These are phyloP conservation scores for Colletotrichum sp. DNA, from an alignment of 2,329 filamentous ascomycete genomes.

Conservation along the genomic window DNA sequence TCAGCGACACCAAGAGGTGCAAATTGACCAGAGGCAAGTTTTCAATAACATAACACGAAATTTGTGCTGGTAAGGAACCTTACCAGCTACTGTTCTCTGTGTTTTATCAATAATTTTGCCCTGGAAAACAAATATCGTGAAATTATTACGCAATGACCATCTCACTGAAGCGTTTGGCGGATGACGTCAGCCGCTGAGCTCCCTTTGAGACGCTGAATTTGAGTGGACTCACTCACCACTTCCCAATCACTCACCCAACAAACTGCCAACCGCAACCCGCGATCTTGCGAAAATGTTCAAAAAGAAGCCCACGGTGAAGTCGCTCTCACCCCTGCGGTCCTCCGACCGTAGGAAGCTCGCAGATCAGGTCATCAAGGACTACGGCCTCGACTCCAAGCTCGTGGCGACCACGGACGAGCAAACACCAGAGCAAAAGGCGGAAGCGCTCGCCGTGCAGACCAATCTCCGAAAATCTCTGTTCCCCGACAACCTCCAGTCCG, in stretches of 20 bases:
- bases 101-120: neutral
- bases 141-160: neutral
- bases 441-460: neutral
- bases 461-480: slow-evolving; percentile 1
- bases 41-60: fast-evolving
- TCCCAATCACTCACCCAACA: neutral
- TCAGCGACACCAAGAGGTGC: neutral
- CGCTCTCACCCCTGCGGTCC: neutral
- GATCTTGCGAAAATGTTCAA: neutral
- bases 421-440: neutral
- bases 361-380: neutral
- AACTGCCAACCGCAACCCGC: neutral
- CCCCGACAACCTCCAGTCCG: neutral
- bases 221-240: neutral
- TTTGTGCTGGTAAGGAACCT: fast-evolving
- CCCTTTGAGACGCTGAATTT: neutral
- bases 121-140: neutral
- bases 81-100: neutral
- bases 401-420: neutral
- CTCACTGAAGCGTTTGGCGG: neutral
- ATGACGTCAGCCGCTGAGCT: neutral
- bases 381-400: neutral
- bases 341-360: neutral
- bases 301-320: neutral
- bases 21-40: fast-evolving